Evolutionary conservation across 106 monocot species (phyloP).

Genomic region (Alisma plantagoaquatica): DNA sequence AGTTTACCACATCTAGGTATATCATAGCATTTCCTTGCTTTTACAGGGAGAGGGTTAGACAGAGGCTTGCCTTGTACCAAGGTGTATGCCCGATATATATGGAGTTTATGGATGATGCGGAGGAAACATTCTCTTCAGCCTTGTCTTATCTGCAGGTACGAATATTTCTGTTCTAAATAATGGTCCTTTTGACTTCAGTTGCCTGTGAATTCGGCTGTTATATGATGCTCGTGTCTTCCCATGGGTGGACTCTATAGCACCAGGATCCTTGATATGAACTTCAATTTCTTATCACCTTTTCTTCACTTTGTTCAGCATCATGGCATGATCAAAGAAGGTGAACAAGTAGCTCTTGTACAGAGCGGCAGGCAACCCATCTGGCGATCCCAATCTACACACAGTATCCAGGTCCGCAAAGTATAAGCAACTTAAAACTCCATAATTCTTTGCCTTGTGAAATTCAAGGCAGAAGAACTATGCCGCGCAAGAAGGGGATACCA

Average conservation of each 20-base stretch:
- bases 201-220: too few species aligned
- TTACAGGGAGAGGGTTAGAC: conserved; percentile 91
- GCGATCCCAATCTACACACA: conserved; percentile 93
- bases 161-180: too few species aligned
- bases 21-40: not conserved
- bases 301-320: conserved; percentile 50
- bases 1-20: too few species aligned
- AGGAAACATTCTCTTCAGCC: conserved; percentile 63
- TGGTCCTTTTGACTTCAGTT: too few species aligned
- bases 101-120: conserved; percentile 78
- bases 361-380: conserved; percentile 85
- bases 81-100: conserved; percentile 78
- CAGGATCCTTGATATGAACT: too few species aligned
- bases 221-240: too few species aligned
- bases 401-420: conserved; percentile 81
- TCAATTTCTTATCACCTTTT: too few species aligned
- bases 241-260: too few species aligned
- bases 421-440: too few species aligned
- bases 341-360: conserved; percentile 94
- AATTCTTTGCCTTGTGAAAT: too few species aligned
- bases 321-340: conserved; percentile 90
- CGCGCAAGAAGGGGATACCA: too few species aligned
- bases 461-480: too few species aligned
- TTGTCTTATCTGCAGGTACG: conserved; percentile 71
- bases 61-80: conserved; percentile 90